phyloP scores from a whole-genome alignment of 768 basidiomycete genomes.

The Tricholomella constricta region DNA sequence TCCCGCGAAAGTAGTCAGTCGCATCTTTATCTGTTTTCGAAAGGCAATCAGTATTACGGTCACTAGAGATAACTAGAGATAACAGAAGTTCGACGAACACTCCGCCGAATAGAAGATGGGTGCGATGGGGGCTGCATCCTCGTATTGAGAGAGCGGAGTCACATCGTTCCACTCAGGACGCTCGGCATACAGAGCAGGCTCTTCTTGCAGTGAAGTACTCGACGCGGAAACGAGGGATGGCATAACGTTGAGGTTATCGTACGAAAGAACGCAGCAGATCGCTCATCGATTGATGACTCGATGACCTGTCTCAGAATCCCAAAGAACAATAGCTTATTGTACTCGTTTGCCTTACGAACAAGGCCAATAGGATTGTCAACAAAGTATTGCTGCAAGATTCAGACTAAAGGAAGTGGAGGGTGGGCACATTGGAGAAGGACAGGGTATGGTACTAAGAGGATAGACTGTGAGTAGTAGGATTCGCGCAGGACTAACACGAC shows the following conservation, averaged over 20 bases:
- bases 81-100: conserved; percentile 61
- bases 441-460: conserved; percentile 3
- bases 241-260: conserved; percentile 5
- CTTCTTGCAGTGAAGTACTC: conserved; percentile 7
- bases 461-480: background rate
- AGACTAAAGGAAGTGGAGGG: background rate
- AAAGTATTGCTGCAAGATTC: conserved; percentile 6
- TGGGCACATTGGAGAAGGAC: background rate
- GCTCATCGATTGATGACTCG: background rate
- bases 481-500: conserved; percentile 8
- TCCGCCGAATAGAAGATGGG: conserved; percentile 90
- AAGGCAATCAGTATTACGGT: background rate
- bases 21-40: conserved; percentile 78
- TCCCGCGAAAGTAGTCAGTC: conserved; percentile 88
- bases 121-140: conserved; percentile 75
- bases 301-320: background rate
- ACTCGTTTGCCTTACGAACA: background rate
- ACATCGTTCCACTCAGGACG: conserved; percentile 82
- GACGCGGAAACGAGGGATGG: conserved; percentile 10
- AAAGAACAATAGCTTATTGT: conserved; percentile 8
- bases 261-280: background rate
- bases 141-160: conserved; percentile 77
- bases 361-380: no score
- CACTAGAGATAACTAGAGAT: background rate
- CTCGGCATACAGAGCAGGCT: conserved; percentile 51